Evolutionary conservation across 495 filamentous ascomycete genomes (phyloP).

Genomic region (Melanomma pulvis-pyrius): DNA sequence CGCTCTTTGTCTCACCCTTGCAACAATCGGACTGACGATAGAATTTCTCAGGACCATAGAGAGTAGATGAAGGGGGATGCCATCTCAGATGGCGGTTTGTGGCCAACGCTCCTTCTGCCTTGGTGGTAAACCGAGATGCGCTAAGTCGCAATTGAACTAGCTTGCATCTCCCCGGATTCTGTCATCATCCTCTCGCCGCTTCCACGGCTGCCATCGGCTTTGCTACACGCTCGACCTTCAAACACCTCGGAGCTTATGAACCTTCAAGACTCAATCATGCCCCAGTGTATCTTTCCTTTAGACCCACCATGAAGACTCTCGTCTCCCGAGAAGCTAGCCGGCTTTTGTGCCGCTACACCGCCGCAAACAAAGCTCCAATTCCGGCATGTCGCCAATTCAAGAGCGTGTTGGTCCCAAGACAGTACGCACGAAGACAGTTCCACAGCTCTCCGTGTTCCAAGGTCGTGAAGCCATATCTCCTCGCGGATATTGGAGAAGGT

Average conservation of each 20-base stretch:
- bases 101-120: neutral
- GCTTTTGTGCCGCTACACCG: constrained; percentile 21
- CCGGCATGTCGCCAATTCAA: constrained; percentile 15
- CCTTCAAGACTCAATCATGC: constrained; percentile 9
- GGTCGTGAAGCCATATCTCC: constrained; percentile 79
- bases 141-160: constrained; percentile 2
- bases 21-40: neutral
- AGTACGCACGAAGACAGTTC: constrained; percentile 51
- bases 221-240: neutral
- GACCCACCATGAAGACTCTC: constrained; percentile 25
- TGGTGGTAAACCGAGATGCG: neutral
- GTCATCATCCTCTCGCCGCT: neutral
- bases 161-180: constrained; percentile 9
- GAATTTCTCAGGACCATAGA: too few relatives aligned
- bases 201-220: constrained; percentile 23
- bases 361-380: constrained; percentile 14
- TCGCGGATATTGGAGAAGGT: constrained; percentile 98
- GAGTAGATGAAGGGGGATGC: neutral
- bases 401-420: constrained; percentile 12
- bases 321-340: constrained; percentile 21
- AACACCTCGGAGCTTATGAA: constrained; percentile 17
- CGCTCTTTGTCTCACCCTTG: too few relatives aligned
- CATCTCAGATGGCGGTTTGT: neutral
- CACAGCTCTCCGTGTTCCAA: constrained; percentile 60
- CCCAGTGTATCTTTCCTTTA: neutral